Percentiles rank a stretch among this genome's conserved stretches.
phyloP scores from a whole-genome alignment of 1,139 yeast species.

The Yamadazyma songkhlaensis region DNA sequence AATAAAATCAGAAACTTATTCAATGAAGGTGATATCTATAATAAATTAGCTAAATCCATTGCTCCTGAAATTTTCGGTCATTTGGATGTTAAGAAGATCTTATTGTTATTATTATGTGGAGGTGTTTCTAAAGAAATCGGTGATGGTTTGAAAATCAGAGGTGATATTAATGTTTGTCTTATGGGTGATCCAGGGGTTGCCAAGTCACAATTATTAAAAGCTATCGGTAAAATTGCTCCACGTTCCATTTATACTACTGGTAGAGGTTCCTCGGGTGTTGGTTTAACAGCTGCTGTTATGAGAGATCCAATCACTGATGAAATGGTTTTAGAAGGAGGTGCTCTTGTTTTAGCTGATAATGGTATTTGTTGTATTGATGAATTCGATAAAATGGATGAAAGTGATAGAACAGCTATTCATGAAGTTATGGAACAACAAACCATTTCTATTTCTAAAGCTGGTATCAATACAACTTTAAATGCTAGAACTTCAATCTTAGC shows the following conservation, averaged over 20 bases:
- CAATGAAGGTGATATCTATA: conserved; percentile 68
- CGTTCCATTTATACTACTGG: conserved; percentile 98
- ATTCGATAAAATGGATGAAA: conserved; percentile 98
- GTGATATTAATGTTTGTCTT: conserved; percentile 92
- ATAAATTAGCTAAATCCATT: conserved; percentile 78
- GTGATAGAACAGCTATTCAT: conserved; percentile 95
- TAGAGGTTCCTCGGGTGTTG: conserved; percentile 98
- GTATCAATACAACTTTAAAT: conserved; percentile 92
- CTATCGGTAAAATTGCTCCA: conserved; percentile 91
- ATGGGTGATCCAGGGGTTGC: conserved; percentile 99
- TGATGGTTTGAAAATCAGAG: conserved; percentile 96
- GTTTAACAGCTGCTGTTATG: conserved; percentile 98
- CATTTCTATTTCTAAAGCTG: conserved; percentile 95
- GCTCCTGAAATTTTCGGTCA: conserved; percentile 99
- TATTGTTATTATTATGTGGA: conserved; percentile 80
- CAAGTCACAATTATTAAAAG: conserved; percentile 90
- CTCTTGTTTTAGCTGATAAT: conserved; percentile 92
- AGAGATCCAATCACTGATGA: conserved; percentile 98
- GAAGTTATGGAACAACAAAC: conserved; percentile 99
- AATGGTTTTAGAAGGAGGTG: conserved; percentile 98
- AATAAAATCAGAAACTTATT: conserved; percentile 51
- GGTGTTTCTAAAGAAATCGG: conserved; percentile 95
- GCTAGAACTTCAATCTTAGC: conserved; percentile 96
- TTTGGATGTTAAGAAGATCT: conserved; percentile 87
- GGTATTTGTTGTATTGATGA: conserved; percentile 99